These are phyloP conservation scores for Omphalotus olearius DNA, from an alignment of 1,284 basidiomycete genomes.

Conservation along the genomic window DNA sequence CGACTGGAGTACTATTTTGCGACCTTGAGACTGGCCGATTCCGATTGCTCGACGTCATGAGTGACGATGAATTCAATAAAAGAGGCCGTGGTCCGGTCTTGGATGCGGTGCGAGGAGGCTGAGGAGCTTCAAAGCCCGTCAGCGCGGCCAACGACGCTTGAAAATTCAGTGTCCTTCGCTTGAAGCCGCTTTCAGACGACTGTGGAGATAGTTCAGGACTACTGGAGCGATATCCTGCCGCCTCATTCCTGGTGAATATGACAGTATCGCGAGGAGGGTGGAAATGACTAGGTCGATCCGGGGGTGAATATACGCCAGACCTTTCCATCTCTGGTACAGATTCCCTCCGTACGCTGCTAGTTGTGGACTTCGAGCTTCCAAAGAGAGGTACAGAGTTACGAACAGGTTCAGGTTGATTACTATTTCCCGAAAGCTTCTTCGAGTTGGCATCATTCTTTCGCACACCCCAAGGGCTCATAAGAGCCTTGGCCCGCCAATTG, in stretches of 20 bases:
- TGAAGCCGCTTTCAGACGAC: conserved; percentile 34
- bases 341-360: conserved; percentile 26
- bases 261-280: conserved; percentile 55
- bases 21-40: conserved; percentile 29
- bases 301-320: conserved; percentile 43
- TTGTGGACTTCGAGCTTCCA: not conserved
- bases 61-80: conserved; percentile 44
- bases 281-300: conserved; percentile 55
- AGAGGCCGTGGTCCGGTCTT: conserved; percentile 54
- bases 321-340: conserved; percentile 41
- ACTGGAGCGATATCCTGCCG: conserved; percentile 30
- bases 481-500: conserved; percentile 66
- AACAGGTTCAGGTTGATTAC: not conserved
- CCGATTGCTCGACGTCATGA: conserved; percentile 33
- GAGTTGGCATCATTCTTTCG: conserved; percentile 1
- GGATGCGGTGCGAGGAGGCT: conserved; percentile 27
- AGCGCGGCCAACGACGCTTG: conserved; percentile 42
- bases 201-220: conserved; percentile 33
- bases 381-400: conserved; percentile 1
- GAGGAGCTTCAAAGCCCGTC: conserved; percentile 22
- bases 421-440: not conserved
- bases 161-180: conserved; percentile 33
- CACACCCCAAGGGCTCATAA: conserved; percentile 39
- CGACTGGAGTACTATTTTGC: conserved; percentile 31
- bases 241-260: conserved; percentile 29